Conservation (phyloP, 148 eudicot species). For the Silene latifolia region DNA sequence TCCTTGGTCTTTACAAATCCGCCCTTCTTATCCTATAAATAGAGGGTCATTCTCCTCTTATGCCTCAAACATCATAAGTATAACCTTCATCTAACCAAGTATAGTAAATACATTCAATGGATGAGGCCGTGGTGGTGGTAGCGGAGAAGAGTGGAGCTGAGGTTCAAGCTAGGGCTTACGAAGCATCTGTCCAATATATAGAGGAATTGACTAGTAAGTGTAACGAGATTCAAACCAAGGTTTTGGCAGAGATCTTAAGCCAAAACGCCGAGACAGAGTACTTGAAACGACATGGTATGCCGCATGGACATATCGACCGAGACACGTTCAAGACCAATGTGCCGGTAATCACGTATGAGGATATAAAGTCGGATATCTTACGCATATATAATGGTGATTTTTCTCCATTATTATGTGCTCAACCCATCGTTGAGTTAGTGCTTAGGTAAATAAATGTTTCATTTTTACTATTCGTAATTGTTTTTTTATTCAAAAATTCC, state of each 20-base stretch:
- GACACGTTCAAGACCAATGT: slow-evolving; percentile 41
- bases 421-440: slow-evolving; percentile 55
- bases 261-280: slow-evolving; percentile 55
- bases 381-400: slow-evolving; percentile 64
- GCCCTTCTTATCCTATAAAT: too few species aligned
- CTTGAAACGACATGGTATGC: slow-evolving; percentile 29
- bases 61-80: too few species aligned
- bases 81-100: too few species aligned
- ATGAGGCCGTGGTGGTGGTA: too few species aligned
- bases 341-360: slow-evolving; percentile 51
- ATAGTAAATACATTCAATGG: too few species aligned
- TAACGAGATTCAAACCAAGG: slow-evolving; percentile 42
- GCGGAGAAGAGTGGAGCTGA: too few species aligned
- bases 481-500: too few species aligned
- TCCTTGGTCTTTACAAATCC: too few species aligned
- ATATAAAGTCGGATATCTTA: slow-evolving; percentile 47
- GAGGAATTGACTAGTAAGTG: slow-evolving; percentile 48
- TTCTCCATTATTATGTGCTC: slow-evolving; percentile 50
- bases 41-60: too few species aligned
- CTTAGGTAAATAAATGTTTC: slow-evolving; percentile 36
- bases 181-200: slow-evolving; percentile 35
- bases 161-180: background rate
- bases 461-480: too few species aligned
- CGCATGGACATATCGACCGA: slow-evolving; percentile 32
- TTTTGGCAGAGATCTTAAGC: slow-evolving; percentile 50